Evolutionary conservation across 1,284 basidiomycete species (phyloP), one percentile per base, ranked within the genome.

Genomic region (Ceratobasidium sp.): DNA sequence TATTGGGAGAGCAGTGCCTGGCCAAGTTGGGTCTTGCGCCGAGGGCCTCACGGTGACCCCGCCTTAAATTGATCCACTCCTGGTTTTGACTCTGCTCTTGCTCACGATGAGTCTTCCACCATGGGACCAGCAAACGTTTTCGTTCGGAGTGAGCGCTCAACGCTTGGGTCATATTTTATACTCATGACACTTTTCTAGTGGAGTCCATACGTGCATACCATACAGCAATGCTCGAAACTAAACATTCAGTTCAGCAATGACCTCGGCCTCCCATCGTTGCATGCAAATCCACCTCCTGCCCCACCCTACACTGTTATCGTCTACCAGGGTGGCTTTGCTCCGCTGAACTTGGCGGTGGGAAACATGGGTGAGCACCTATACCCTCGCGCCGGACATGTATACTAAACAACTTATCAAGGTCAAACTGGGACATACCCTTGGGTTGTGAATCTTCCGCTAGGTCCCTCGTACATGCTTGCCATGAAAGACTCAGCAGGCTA

Each of bases 51-150:
- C 37, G 27, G 34, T 59, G 34, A 39, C n/a, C 22, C 8, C 5
- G 49, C 24, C n/a, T 51, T 51, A 51, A 59, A 19, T 13, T 39
- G 56, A 31, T n/a, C 9, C 34, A 7, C 27, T 31, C 29, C 11
- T 19, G 19, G 16, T 39, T 16, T 51, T 31, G 27, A 11, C n/a
- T 9, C 34, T 37, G 6, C 56, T n/a, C n/a, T 31, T 27, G 22
- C 61, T 46, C 24, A 29, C 43, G 24, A 65, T 65, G 63, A 65
- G 48, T 65, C 48, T 65, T 4, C 63, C 63, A 39, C 63, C 63
- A 46, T 65, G 48, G 63, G 63, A 65, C 48, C 63, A 65, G 63
- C 63, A 65, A 65, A 65, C 48, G 16, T 65, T 65, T 63, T 63
- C 61, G 14, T 63, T 63, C 27, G 61, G 61, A 16, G 61, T 48